Conservation (phyloP, 192 early-diverging fungal genomes). For the Backusella liffmaniae region DNA sequence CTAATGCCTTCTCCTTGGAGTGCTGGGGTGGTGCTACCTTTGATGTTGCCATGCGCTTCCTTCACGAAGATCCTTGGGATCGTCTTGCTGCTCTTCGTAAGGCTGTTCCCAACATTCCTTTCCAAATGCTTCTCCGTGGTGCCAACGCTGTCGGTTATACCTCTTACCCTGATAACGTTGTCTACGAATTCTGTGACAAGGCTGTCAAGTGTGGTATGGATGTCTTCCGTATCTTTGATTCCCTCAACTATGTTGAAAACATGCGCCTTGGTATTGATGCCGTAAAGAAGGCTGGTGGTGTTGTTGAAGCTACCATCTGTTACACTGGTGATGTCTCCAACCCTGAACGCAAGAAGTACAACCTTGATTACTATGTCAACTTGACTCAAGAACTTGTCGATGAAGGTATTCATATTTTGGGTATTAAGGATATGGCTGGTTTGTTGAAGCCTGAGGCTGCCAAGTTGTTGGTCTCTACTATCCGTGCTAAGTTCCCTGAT, state of each 20-base stretch:
- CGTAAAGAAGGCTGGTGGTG: conserved; percentile 91
- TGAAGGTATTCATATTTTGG: conserved; percentile 90
- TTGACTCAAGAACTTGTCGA: conserved; percentile 86
- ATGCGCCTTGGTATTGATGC: conserved; percentile 92
- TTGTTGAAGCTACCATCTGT: conserved; percentile 88
- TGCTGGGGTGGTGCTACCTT: conserved; percentile 99
- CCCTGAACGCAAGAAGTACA: conserved; percentile 78
- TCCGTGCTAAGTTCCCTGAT: conserved; percentile 82
- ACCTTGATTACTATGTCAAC: conserved; percentile 90
- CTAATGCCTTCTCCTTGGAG: conserved; percentile 90
- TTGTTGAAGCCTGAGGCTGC: conserved; percentile 92
- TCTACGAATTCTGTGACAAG: conserved; percentile 94
- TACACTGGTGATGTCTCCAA: conserved; percentile 95
- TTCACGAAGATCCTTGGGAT: conserved; percentile 97
- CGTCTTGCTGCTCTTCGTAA: conserved; percentile 80
- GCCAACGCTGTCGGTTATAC: conserved; percentile 98
- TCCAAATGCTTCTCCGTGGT: conserved; percentile 98
- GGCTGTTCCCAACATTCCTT: conserved; percentile 94
- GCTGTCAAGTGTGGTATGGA: conserved; percentile 89
- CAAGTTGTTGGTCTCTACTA: conserved; percentile 80
- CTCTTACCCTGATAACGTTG: conserved; percentile 95
- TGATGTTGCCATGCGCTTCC: conserved; percentile 95
- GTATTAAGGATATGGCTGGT: conserved; percentile 97
- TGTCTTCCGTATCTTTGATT: conserved; percentile 98
- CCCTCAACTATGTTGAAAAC: conserved; percentile 96